A percentile compares a stretch with the other conserved stretches of the same genome.
Evolutionary conservation across 2,329 filamentous ascomycete species (phyloP).

Genomic region (Diplocarpon rosae): DNA sequence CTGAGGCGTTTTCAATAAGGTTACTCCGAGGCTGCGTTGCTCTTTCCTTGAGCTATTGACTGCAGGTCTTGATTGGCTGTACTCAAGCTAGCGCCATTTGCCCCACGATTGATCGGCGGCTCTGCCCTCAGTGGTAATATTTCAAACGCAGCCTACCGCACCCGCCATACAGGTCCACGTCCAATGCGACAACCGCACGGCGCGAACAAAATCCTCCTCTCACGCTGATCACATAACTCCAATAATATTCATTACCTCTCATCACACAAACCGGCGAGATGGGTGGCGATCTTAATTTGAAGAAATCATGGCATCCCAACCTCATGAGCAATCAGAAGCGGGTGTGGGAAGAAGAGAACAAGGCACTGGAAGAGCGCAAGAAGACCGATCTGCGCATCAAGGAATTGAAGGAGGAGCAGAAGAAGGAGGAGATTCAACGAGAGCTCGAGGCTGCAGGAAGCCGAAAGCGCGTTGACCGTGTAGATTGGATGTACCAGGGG

Average conservation of each 20-base stretch:
- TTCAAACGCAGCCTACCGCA: too few relatives aligned
- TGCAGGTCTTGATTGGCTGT: constrained; percentile 1
- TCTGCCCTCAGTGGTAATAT: background rate
- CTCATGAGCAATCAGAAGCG: constrained; percentile 82
- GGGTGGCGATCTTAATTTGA: constrained; percentile 92
- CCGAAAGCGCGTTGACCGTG: constrained; percentile 65
- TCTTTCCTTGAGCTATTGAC: constrained; percentile 1
- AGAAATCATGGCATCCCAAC: constrained; percentile 89
- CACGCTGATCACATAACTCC: background rate
- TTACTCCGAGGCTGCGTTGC: constrained; percentile 3
- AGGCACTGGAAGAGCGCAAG: constrained; percentile 89
- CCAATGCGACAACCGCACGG: too few relatives aligned
- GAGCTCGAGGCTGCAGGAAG: constrained; percentile 85
- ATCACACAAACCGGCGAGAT: constrained; percentile 42
- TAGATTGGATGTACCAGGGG: constrained; percentile 98
- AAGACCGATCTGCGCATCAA: constrained; percentile 83
- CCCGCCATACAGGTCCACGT: too few relatives aligned
- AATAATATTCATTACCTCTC: background rate
- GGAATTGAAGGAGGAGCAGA: constrained; percentile 87
- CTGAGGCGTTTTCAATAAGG: background rate
- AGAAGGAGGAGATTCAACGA: constrained; percentile 81
- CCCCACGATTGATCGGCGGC: background rate
- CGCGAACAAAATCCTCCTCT: background rate
- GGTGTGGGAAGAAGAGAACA: constrained; percentile 86
- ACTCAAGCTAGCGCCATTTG: background rate